Evolutionary conservation across 768 basidiomycete species (phyloP), one percentile per base, ranked within the genome.

Genomic region (Glaciozyma martinii): DNA sequence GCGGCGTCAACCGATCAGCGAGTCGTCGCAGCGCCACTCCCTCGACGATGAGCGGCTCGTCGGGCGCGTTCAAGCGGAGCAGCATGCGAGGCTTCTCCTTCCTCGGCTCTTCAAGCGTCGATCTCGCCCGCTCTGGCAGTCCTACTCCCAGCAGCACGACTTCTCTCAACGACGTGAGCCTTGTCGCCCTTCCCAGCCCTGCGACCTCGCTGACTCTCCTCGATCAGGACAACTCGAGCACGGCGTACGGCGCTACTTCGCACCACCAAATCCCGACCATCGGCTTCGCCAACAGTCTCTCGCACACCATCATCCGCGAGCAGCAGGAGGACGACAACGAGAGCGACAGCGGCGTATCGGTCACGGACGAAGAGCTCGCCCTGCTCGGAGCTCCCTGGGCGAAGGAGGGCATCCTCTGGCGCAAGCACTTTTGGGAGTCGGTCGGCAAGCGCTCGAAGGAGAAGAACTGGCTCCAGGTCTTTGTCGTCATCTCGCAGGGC

Each of bases 261-360:
- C 59, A 47, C 29, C 66, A 65, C n/a, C 29, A 62, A 25, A 58
- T 86, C 3, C 88, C 91, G 0, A 85, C 91, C 0, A 81, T 98
- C n/a, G 95, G 95, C 5, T 98, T 99, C 74, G 95, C 92, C 6
- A 91, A 89, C 58, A 97, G 94, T 72, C 81, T 99, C n/a, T 90
- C 91, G 3, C 88, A 95, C 74, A 91, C 92, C 5, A 98, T 98
- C 75, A 99, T 99, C 73, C 85, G 87, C 29, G 95, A 98, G 77
- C 81, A 89, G 0, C 90, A 90, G 65, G 93, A 97, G 76, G 90
- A 90, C 71, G 90, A 93, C 71, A 82, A 80, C 46, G 84, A 88
- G 7, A 77, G 75, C 33, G 68, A 72, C 23, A 77, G 76, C 23
- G 72, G 50, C 16, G 46, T 60, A 33, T 62, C 58, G 12, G 46